Evolutionary conservation across 2,329 filamentous ascomycete species (phyloP), one percentile per base, ranked within the genome.

Genomic region (Rachicladosporium sp.): DNA sequence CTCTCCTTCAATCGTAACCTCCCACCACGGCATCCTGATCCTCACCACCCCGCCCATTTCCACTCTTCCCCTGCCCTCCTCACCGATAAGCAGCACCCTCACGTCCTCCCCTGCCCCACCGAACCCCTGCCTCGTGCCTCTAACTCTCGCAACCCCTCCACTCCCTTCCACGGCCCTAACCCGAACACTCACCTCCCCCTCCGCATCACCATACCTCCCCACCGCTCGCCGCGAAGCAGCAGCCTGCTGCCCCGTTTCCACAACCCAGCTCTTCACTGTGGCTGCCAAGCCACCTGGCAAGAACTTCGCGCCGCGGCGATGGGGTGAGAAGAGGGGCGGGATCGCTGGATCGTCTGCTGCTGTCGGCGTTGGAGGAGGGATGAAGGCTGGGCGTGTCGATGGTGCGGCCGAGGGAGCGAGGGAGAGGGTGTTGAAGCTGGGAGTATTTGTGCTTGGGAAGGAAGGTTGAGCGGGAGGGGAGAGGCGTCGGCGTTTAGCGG

Each of bases 281-380:
- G 63, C 59, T 3, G 71, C 71, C 39, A 72, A 55, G 2, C 71
- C 71, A 3, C 63, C 61, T 1, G 64, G 55, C 0, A 71, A 34
- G 45, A 69, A 74, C 47, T 67, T 68, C 44, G 69, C 62, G 0
- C 62, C 64, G 43, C 64, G 65, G 19, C 69, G 61, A 35, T 68
- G 66, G 1, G 72, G 71, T 1, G 70, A 73, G 52, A 75, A 75
- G 31, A 66, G 61, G 31, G 71, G 67, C 1, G 71, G 70, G 0
- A 70, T 55, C 0, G 68, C 67, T 4, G 56, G 54, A 10, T 45
- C 35, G 9, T 33, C 46, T 2, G 57, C 55, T 9, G 52, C 54
- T 3, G 56, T 50, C 9, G 55, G 54, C 3, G 47, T 43, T 2
- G 56, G 50, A 2, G 61, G 58, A 42, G 58, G 54, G 33, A 66